Evolutionary conservation across 2,329 filamentous ascomycete species (phyloP), one percentile per base, ranked within the genome.

Genomic region (Colletotrichum phormii): DNA sequence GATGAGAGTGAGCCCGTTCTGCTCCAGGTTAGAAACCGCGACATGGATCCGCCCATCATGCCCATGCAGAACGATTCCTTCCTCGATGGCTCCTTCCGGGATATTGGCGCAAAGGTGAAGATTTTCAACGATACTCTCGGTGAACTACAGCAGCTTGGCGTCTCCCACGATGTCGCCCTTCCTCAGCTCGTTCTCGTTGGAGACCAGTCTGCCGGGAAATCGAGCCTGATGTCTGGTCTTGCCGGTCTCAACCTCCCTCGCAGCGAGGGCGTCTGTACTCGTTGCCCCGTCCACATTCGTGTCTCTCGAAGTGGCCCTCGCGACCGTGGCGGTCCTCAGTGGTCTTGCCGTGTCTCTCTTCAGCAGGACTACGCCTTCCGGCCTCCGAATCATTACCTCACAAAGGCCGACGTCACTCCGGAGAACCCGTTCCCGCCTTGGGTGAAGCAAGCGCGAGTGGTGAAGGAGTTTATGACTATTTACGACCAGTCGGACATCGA

Each of bases 131-230:
- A 93, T 59, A 89, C 89, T 0, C 87, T 95, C 0, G 89, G 89
- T 3, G 89, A 92, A 60, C 87, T 98, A 0, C 90, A 94, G 63
- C 87, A 91, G 6, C 87, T 96, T 0, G 94, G 93, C 0, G 91
- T 97, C 0, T 91, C 93, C 62, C 89, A 93, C 22, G 89, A 91
- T 5, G 89, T 94, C 0, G 89, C 90, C 0, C 84, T 97, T 0
- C 94, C 95, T 0, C 94, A 95, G 76, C 90, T 97, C 11, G 93
- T 96, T 6, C 89, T 97, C 0, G 90, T 97, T 0, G 95, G 95
- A 0, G 95, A 97, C 61, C 95, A 98, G 78, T 94, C 90, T 0
- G 93, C 94, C 0, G 95, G 95, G 0, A 98, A 98, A 79, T 95
- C 92, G 0, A 95, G 85, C 33, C 78, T 89, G 5, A 89, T 89